phyloP scores from a whole-genome alignment of 805 yeast genomes.

The Candida easanensis region DNA sequence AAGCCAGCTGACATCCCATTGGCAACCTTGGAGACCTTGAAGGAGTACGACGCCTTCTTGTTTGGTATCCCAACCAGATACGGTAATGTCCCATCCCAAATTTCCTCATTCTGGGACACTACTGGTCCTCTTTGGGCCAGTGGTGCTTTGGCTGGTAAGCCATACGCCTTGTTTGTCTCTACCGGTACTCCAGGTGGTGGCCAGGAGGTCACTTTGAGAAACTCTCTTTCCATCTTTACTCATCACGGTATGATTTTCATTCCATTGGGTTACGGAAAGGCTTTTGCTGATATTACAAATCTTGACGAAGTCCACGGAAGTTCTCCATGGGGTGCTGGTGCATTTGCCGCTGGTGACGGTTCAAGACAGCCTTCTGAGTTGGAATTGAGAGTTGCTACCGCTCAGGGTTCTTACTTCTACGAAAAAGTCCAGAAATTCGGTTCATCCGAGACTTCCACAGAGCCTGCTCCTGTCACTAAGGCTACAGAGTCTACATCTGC shows the following conservation, averaged over 20 bases:
- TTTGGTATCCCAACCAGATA: conserved; percentile 82
- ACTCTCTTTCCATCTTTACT: conserved; percentile 52
- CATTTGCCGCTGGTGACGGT: conserved; percentile 74
- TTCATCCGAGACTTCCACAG: not conserved
- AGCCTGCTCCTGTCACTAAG: conserved; percentile 5
- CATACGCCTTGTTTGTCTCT: conserved; percentile 67
- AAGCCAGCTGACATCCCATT: conserved; percentile 50
- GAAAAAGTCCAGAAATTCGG: conserved; percentile 34
- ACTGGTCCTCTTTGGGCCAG: conserved; percentile 76
- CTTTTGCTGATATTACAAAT: conserved; percentile 53
- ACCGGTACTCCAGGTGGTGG: conserved; percentile 80
- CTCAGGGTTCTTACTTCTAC: conserved; percentile 69
- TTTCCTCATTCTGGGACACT: conserved; percentile 70
- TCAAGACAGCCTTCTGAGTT: conserved; percentile 62
- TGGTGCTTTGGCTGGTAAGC: conserved; percentile 69
- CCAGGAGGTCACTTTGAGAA: conserved; percentile 67
- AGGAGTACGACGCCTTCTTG: conserved; percentile 66
- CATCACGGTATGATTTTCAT: conserved; percentile 79
- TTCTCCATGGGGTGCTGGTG: conserved; percentile 86
- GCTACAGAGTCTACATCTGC: conserved; percentile 11
- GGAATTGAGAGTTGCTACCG: conserved; percentile 60
- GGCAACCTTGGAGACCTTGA: conserved; percentile 54
- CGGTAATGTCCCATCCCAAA: conserved; percentile 75
- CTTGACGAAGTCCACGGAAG: conserved; percentile 75
- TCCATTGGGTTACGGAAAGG: conserved; percentile 69